A percentile compares a stretch with the other conserved stretches of the same genome.
Evolutionary conservation across 2,329 filamentous ascomycete species (phyloP).

Genomic region (Aureobasidium pullulans): DNA sequence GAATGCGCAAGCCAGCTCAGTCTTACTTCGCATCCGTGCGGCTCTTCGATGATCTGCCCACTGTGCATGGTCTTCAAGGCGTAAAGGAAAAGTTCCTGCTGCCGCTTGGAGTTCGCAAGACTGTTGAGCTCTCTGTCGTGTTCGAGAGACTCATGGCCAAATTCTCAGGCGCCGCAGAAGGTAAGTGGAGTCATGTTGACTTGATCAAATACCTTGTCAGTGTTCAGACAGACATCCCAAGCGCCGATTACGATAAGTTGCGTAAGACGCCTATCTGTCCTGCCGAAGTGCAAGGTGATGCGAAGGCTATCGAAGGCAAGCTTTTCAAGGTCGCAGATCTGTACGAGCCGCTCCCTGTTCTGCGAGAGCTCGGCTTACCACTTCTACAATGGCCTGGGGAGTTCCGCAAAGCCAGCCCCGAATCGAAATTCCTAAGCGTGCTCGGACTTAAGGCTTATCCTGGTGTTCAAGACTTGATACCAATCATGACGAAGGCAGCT

Average conservation of each 20-base stretch:
- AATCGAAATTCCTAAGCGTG: constrained; percentile 64
- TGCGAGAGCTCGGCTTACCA: constrained; percentile 64
- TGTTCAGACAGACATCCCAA: constrained; percentile 80
- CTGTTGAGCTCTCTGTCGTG: constrained; percentile 86
- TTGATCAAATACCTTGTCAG: constrained; percentile 90
- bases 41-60: constrained; percentile 87
- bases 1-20: constrained; percentile 78
- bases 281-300: constrained; percentile 52
- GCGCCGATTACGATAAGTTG: constrained; percentile 70
- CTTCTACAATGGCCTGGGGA: constrained; percentile 76
- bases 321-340: constrained; percentile 70
- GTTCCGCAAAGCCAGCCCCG: constrained; percentile 57
- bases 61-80: constrained; percentile 64
- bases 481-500: constrained; percentile 62
- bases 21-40: constrained; percentile 92
- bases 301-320: constrained; percentile 23
- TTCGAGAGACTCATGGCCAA: constrained; percentile 74
- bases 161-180: constrained; percentile 41
- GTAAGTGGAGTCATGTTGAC: constrained; percentile 84
- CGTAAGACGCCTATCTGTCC: constrained; percentile 74
- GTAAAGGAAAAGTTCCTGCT: constrained; percentile 87
- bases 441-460: constrained; percentile 71
- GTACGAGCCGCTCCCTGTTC: constrained; percentile 66
- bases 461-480: constrained; percentile 63
- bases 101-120: constrained; percentile 85